Percentiles rank a stretch among this genome's conserved stretches.
These are phyloP conservation scores for Arthrinium puccinioides DNA, from an alignment of 2,329 filamentous ascomycete species.

Conservation along the genomic window DNA sequence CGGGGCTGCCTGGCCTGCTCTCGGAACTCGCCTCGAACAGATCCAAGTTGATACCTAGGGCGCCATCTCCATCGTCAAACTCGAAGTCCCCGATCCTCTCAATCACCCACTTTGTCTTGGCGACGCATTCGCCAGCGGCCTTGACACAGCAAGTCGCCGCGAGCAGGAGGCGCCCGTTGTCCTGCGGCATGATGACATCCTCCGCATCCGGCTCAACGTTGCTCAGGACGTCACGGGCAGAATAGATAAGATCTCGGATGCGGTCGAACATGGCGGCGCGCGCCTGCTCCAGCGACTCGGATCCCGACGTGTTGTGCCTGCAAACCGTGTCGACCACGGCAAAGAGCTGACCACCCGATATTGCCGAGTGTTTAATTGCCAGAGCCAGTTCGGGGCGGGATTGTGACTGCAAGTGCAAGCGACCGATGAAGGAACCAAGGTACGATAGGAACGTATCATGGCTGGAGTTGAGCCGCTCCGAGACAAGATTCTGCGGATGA, in stretches of 20 bases:
- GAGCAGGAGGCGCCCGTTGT: constrained; percentile 66
- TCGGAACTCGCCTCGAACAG: constrained; percentile 37
- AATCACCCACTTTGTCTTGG: constrained; percentile 76
- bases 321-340: constrained; percentile 76
- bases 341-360: constrained; percentile 72
- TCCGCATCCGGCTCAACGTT: constrained; percentile 63
- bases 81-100: constrained; percentile 90
- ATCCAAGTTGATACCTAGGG: constrained; percentile 48
- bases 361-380: constrained; percentile 76
- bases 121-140: constrained; percentile 84
- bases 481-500: constrained; percentile 68
- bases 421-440: constrained; percentile 86
- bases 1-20: constrained; percentile 22
- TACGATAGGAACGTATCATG: constrained; percentile 88
- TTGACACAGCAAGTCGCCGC: constrained; percentile 85
- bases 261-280: constrained; percentile 72
- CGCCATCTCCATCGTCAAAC: constrained; percentile 59
- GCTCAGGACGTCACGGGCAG: constrained; percentile 72
- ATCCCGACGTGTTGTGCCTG: constrained; percentile 64
- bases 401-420: constrained; percentile 84
- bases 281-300: constrained; percentile 58
- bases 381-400: constrained; percentile 75
- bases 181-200: constrained; percentile 72
- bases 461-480: constrained; percentile 68
- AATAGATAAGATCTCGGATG: constrained; percentile 72